Conservation (phyloP, 164 flowering plant species). For the Tinospora cordifolia region DNA sequence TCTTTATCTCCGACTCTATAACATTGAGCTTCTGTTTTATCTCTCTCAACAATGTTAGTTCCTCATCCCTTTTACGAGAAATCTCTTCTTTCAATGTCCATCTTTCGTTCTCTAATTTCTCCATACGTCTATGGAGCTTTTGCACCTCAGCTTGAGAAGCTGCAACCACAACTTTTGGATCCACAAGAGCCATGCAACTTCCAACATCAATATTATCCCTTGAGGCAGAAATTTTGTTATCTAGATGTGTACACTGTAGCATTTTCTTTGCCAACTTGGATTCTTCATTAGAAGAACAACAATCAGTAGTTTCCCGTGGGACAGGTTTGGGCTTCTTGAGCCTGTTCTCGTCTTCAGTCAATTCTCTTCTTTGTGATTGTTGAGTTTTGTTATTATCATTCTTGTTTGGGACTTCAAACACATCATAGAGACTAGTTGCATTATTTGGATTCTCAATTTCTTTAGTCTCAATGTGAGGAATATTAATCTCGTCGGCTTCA, state of each 20-base stretch:
- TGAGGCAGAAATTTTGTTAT: conserved; percentile 18
- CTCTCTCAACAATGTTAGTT: conserved; percentile 45
- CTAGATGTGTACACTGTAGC: conserved; percentile 12
- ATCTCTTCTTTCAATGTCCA: conserved; percentile 25
- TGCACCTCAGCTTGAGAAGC: conserved; percentile 25
- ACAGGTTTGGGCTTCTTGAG: conserved; percentile 28
- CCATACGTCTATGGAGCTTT: conserved; percentile 35
- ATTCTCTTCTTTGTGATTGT: conserved; percentile 13
- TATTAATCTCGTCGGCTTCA: not conserved
- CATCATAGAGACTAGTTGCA: conserved; percentile 38
- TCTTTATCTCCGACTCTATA: conserved; percentile 44
- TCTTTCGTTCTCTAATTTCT: conserved; percentile 42
- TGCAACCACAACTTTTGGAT: conserved; percentile 12
- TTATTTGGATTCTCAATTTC: conserved; percentile 9
- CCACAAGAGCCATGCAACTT: conserved; percentile 16
- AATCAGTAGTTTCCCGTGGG: conserved; percentile 11
- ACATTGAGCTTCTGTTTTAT: conserved; percentile 44
- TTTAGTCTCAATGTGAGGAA: conserved; percentile 14
- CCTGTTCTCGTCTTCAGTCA: conserved; percentile 23
- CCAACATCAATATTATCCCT: conserved; percentile 17
- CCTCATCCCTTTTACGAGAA: conserved; percentile 32
- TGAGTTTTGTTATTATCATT: conserved; percentile 11
- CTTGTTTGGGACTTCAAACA: conserved; percentile 60
- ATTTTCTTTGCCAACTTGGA: conserved; percentile 23
- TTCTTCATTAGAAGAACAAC: conserved; percentile 19